Conservation (phyloP, 345 rosid genomes). For the Eucalyptus dawsonii region DNA sequence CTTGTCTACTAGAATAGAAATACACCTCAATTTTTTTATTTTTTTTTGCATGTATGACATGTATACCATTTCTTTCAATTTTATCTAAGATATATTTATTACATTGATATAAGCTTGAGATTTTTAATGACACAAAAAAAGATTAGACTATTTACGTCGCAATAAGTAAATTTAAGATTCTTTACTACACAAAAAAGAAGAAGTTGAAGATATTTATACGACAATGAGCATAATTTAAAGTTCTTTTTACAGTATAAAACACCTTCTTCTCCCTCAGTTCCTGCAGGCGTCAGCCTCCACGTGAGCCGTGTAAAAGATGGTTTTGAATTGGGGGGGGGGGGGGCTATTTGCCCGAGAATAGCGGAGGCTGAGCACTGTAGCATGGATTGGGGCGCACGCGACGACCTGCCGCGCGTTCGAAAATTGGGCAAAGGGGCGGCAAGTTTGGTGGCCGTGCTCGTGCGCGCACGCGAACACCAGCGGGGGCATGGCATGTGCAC, state of each 20-base stretch:
- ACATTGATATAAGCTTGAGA: too few species aligned
- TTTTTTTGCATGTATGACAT: too few species aligned
- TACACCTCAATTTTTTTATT: too few species aligned
- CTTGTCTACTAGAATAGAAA: background rate
- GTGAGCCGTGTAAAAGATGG: background rate
- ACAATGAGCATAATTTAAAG: background rate
- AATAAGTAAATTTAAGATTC: too few species aligned
- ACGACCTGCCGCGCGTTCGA: background rate
- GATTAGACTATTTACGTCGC: too few species aligned
- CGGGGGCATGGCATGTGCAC: background rate
- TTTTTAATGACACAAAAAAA: too few species aligned
- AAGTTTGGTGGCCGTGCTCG: background rate
- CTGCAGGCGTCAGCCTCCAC: background rate
- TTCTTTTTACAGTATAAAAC: background rate
- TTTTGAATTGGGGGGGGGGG: background rate
- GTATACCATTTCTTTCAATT: background rate
- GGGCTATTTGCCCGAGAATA: background rate
- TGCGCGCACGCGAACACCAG: background rate
- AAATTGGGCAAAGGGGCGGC: background rate
- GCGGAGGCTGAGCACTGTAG: background rate
- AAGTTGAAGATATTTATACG: too few species aligned
- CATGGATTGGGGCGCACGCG: background rate
- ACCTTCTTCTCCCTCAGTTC: background rate
- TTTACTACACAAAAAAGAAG: too few species aligned
- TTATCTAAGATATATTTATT: too few species aligned